A percentile compares a stretch with the other conserved stretches of the same genome.
Conservation (phyloP, 768 basidiomycete species). For the Lactifluus pinguis region DNA sequence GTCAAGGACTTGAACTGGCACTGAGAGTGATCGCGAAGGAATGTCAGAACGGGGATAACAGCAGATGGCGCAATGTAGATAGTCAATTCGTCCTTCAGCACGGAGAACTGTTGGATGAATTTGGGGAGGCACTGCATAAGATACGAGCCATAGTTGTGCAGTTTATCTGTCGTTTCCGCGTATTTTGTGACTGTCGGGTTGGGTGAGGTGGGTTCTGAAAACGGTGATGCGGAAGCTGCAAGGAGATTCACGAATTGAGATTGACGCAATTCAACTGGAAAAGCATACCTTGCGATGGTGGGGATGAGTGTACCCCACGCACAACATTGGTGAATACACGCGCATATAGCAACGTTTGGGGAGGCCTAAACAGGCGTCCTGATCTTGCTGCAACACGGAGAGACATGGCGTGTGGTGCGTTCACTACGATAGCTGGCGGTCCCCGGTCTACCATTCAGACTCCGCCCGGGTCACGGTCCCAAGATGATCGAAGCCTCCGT, state of each 20-base stretch:
- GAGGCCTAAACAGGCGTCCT: conserved; percentile 35
- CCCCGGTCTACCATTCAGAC: conserved; percentile 7
- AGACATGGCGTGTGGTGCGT: conserved; percentile 28
- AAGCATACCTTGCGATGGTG: conserved; percentile 39
- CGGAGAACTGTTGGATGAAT: conserved; percentile 96
- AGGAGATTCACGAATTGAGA: neutral
- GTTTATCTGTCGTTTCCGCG: conserved; percentile 60
- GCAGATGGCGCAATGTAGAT: conserved; percentile 80
- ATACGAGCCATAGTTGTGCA: conserved; percentile 92
- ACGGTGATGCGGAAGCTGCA: conserved; percentile 65
- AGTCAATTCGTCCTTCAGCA: conserved; percentile 91
- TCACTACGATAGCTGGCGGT: neutral
- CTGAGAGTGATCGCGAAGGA: conserved; percentile 91
- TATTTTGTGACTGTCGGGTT: conserved; percentile 73
- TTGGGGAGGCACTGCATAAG: conserved; percentile 90
- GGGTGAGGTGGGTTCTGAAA: conserved; percentile 80
- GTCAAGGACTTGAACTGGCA: conserved; percentile 89
- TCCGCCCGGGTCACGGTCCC: conserved; percentile 12
- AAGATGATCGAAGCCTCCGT: neutral
- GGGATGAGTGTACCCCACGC: conserved; percentile 20
- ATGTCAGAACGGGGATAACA: conserved; percentile 77
- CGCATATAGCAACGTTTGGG: conserved; percentile 37
- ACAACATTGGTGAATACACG: conserved; percentile 27
- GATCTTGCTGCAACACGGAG: conserved; percentile 38
- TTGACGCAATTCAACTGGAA: neutral